Evolutionary conservation across 768 basidiomycete species (phyloP).

Genomic region (Hortiboletus campestris): DNA sequence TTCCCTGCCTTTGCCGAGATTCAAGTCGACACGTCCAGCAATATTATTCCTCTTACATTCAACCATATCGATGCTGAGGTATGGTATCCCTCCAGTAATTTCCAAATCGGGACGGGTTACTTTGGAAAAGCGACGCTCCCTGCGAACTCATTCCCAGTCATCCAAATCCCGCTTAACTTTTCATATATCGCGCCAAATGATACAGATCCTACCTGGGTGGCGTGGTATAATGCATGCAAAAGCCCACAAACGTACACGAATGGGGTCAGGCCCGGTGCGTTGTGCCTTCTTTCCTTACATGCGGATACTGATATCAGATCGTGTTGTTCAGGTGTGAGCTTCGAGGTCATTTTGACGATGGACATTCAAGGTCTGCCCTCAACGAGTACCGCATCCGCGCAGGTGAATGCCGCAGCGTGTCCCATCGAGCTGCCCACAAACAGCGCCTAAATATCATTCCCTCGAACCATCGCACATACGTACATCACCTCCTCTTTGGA

Average conservation of each 20-base stretch:
- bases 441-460: slow-evolving; percentile 40
- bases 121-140: slow-evolving; percentile 57
- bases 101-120: slow-evolving; percentile 66
- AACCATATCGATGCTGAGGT: slow-evolving; percentile 63
- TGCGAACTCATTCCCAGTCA: slow-evolving; percentile 60
- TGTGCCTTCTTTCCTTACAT: neutral
- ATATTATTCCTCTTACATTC: slow-evolving; percentile 78
- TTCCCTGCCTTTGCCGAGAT: slow-evolving; percentile 78
- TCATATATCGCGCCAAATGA: slow-evolving; percentile 77
- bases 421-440: slow-evolving; percentile 64
- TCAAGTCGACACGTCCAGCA: slow-evolving; percentile 70
- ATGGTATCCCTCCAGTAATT: slow-evolving; percentile 65
- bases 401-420: slow-evolving; percentile 59
- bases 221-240: slow-evolving; percentile 78
- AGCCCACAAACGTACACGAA: slow-evolving; percentile 48
- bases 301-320: slow-evolving; percentile 4
- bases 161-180: slow-evolving; percentile 80
- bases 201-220: slow-evolving; percentile 79
- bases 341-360: slow-evolving; percentile 66
- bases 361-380: slow-evolving; percentile 65
- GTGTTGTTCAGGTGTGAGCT: slow-evolving; percentile 44
- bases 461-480: neutral
- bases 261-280: slow-evolving; percentile 62
- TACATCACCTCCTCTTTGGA: slow-evolving; percentile 3
- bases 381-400: slow-evolving; percentile 51